Base-by-base conservation (phyloP, 2,329 filamentous ascomycete species). In the Rutstroemia sp. region DNA sequence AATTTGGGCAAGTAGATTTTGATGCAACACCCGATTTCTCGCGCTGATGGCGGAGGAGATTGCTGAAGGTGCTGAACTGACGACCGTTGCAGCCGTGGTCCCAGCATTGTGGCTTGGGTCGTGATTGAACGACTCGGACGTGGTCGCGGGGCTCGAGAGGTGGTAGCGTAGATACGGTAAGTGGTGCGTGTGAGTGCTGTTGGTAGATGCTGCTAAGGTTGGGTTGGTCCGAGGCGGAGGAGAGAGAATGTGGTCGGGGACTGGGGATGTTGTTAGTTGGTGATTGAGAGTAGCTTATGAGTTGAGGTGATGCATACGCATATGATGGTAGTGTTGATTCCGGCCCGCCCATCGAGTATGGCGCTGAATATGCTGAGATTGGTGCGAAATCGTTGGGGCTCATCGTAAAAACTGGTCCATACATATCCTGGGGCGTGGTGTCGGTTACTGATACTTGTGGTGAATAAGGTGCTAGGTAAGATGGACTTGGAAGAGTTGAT, bases 41-140 rank as follows among this genome's bases (percentile, higher is more conserved):
- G 45, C 92, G 83, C 72, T 96, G 92, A 70, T 97, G 92, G 60
- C 92, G 81, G 39, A 96, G 77, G 3, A 96, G 80, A 69, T 96
- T 96, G 80, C 91, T 96, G 70, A 96, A 96, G 3, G 92, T 96
- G 17, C 90, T 95, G 69, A 97, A 97, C 67, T 95, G 89, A 30
- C 92, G 85, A 19, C 92, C 92, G 67, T 96, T 96, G 76, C 92
- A 97, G 10, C 92, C 92, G 68, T 97, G 92, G 59, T 96, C 92
- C 89, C 89, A 97, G 72, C 92, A 96, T 70, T 95, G 90, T 47
- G 92, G 91, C 73, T 95, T 95, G n/a, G 90, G 90, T 62, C 88
- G 81, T 64, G 83, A 85, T 70, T 88, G 86, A 17, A 91, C 78
- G 16, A 91, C 82, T 58, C 88, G 79, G 40, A 89, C 83, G 62